Percentiles rank a stretch among this genome's conserved stretches.
These are phyloP conservation scores for Pisolithus sp. DNA, from an alignment of 768 basidiomycete genomes.

Conservation along the genomic window DNA sequence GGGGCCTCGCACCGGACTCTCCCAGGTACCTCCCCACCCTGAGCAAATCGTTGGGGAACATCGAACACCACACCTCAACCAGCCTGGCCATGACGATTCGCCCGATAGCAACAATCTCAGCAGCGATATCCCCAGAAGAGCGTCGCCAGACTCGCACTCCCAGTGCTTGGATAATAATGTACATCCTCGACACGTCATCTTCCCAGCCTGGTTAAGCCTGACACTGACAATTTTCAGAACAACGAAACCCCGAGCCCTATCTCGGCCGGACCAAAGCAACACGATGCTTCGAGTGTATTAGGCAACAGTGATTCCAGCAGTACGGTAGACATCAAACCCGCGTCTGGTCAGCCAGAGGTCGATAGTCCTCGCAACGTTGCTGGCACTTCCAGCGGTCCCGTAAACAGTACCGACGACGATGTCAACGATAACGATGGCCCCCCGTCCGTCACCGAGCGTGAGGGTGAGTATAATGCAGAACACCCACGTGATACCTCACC, in stretches of 20 bases:
- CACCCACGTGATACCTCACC: constrained; percentile 19
- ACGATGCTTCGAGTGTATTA: constrained; percentile 18
- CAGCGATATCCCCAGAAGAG: constrained; percentile 5
- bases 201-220: background rate
- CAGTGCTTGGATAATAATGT: constrained; percentile 28
- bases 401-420: background rate
- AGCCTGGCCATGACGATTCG: constrained; percentile 5
- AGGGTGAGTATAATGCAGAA: constrained; percentile 26
- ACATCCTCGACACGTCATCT: constrained; percentile 15
- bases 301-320: constrained; percentile 12
- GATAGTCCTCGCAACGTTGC: constrained; percentile 2
- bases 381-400: constrained; percentile 1
- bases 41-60: constrained; percentile 28
- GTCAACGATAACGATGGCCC: constrained; percentile 6
- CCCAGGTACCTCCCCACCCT: constrained; percentile 29
- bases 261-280: constrained; percentile 22
- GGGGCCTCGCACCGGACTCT: constrained; percentile 33
- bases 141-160: constrained; percentile 1
- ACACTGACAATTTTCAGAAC: constrained; percentile 15
- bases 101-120: constrained; percentile 8
- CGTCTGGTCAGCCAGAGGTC: constrained; percentile 11
- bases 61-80: constrained; percentile 5
- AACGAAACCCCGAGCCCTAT: constrained; percentile 21
- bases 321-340: constrained; percentile 7
- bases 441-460: constrained; percentile 13